These are phyloP conservation scores for Crithidia thermophila DNA, from an alignment of 208 protist genomes.

Conservation along the genomic window DNA sequence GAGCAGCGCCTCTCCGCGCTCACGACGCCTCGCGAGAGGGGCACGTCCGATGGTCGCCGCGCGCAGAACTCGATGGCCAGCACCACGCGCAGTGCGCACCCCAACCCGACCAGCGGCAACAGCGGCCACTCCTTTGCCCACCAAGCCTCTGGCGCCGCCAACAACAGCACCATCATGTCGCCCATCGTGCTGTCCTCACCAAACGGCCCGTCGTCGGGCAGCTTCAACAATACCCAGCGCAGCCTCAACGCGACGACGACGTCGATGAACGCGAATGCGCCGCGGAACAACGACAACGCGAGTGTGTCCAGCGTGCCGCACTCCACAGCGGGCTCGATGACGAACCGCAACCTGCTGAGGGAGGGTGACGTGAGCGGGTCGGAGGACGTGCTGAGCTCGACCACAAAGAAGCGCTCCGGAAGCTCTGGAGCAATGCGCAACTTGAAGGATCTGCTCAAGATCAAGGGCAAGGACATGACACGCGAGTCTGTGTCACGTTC, in stretches of 20 bases:
- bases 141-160: too few species aligned
- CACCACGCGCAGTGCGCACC: too few species aligned
- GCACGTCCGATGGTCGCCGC: too few species aligned
- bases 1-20: too few species aligned
- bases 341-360: not conserved
- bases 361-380: constrained; percentile 13
- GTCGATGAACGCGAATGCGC: too few species aligned
- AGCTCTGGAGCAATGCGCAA: constrained; percentile 18
- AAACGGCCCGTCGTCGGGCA: not conserved
- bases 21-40: too few species aligned
- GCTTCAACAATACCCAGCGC: not conserved
- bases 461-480: constrained; percentile 52
- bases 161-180: too few species aligned
- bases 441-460: constrained; percentile 36
- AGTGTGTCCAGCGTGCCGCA: too few species aligned
- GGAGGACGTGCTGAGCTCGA: constrained; percentile 7
- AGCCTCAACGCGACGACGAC: not conserved
- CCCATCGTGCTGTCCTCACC: not conserved
- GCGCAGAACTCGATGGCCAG: too few species aligned
- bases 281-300: not conserved
- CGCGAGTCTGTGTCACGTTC: constrained; percentile 33
- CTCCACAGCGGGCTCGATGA: too few species aligned
- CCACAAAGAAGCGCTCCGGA: not conserved
- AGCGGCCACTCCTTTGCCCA: too few species aligned
- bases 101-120: too few species aligned